phyloP scores from a whole-genome alignment of 2,329 filamentous ascomycete genomes.

The Ambrosiella xylebori region DNA sequence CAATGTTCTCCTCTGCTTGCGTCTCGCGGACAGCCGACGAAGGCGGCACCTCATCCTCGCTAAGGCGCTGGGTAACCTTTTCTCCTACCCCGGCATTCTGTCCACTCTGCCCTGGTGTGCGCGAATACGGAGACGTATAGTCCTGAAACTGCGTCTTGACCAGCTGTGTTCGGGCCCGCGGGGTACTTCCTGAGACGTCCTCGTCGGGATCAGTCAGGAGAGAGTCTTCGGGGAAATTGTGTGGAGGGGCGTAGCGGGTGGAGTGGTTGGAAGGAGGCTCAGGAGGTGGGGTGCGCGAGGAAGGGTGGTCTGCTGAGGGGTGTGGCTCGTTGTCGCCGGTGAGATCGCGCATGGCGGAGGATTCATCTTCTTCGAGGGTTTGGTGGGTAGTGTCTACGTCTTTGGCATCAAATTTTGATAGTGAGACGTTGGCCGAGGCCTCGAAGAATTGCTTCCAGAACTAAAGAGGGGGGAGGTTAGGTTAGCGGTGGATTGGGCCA shows the following conservation, averaged over 20 bases:
- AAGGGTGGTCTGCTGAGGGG: background rate
- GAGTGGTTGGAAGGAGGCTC: background rate
- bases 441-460: slow-evolving; percentile 99
- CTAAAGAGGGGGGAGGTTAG: slow-evolving; percentile 25
- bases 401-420: slow-evolving; percentile 83
- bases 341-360: slow-evolving; percentile 38
- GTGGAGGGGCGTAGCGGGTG: background rate
- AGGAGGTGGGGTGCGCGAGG: slow-evolving; percentile 4
- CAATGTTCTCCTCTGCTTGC: slow-evolving; percentile 21
- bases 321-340: slow-evolving; percentile 21
- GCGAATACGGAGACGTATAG: slow-evolving; percentile 61
- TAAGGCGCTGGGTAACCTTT: slow-evolving; percentile 19
- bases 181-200: slow-evolving; percentile 50
- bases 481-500: background rate
- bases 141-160: slow-evolving; percentile 32
- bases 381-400: slow-evolving; percentile 39
- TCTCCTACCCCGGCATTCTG: slow-evolving; percentile 17
- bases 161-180: slow-evolving; percentile 32
- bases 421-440: slow-evolving; percentile 88
- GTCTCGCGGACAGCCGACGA: slow-evolving; percentile 14
- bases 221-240: slow-evolving; percentile 36
- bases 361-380: slow-evolving; percentile 31
- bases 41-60: slow-evolving; percentile 19
- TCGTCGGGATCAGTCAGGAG: slow-evolving; percentile 41
- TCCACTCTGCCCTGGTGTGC: slow-evolving; percentile 46